Conservation (phyloP, 371 early-diverging fungal species). For the Neoconidiobolus thromboides region DNA sequence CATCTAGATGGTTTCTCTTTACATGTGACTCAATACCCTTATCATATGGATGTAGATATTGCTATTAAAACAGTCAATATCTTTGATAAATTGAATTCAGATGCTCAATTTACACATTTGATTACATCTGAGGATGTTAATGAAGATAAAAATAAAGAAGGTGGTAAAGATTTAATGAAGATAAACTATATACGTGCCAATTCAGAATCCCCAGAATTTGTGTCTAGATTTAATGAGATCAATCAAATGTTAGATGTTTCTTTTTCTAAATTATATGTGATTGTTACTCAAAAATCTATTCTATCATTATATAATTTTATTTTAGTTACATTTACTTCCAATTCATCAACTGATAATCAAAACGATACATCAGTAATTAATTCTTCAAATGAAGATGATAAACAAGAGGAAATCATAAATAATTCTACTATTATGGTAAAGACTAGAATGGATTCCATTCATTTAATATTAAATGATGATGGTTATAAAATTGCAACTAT, state of each 20-base stretch:
- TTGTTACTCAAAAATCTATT: slow-evolving; percentile 69
- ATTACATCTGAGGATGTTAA: slow-evolving; percentile 31
- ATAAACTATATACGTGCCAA: slow-evolving; percentile 57
- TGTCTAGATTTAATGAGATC: slow-evolving; percentile 46
- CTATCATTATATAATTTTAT: slow-evolving; percentile 70
- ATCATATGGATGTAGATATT: slow-evolving; percentile 52
- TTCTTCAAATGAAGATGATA: slow-evolving; percentile 3
- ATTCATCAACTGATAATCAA: not conserved
- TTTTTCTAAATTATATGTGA: slow-evolving; percentile 62
- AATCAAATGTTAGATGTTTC: slow-evolving; percentile 68
- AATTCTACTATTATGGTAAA: slow-evolving; percentile 3
- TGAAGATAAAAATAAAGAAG: not conserved
- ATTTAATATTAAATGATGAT: slow-evolving; percentile 68
- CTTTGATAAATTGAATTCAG: slow-evolving; percentile 44
- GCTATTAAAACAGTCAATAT: slow-evolving; percentile 52
- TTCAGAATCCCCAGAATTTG: slow-evolving; percentile 53
- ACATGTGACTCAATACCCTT: slow-evolving; percentile 41
- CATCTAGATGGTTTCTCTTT: slow-evolving; percentile 49
- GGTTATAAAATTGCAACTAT: slow-evolving; percentile 58
- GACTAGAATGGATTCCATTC: slow-evolving; percentile 36
- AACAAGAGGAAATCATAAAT: not conserved
- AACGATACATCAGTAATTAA: slow-evolving; percentile 6
- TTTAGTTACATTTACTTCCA: slow-evolving; percentile 57
- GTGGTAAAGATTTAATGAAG: slow-evolving; percentile 32
- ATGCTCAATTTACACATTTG: slow-evolving; percentile 40